Conservation (phyloP, 768 basidiomycete species). For the Lactarius deliciosus region DNA sequence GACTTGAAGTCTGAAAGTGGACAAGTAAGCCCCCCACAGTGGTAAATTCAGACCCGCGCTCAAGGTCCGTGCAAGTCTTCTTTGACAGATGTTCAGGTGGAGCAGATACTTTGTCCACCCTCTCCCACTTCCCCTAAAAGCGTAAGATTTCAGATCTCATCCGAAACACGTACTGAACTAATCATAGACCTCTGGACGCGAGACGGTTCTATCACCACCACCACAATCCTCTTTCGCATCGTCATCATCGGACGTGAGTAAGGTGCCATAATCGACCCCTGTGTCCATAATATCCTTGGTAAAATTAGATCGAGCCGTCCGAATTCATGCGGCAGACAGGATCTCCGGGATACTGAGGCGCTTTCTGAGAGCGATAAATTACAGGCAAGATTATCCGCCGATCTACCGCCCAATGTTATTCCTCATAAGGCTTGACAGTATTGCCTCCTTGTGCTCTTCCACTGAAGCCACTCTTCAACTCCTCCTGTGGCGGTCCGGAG, state of each 20-base stretch:
- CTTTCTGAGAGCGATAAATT: slow-evolving; percentile 26
- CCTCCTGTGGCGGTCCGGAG: slow-evolving; percentile 67
- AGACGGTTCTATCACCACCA: slow-evolving; percentile 6
- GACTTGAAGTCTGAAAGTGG: slow-evolving; percentile 20
- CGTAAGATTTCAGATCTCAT: slow-evolving; percentile 9
- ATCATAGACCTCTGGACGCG: slow-evolving; percentile 4
- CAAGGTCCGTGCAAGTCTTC: slow-evolving; percentile 11
- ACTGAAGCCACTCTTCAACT: slow-evolving; percentile 71
- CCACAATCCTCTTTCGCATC: not conserved
- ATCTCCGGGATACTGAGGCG: slow-evolving; percentile 28
- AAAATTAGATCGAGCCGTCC: slow-evolving; percentile 8
- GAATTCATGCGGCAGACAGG: slow-evolving; percentile 18
- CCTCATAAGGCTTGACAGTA: slow-evolving; percentile 46
- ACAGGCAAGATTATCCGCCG: slow-evolving; percentile 17
- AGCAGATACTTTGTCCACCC: not conserved
- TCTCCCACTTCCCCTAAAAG: not conserved
- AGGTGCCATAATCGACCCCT: not conserved
- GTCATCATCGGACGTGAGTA: slow-evolving; percentile 13
- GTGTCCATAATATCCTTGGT: slow-evolving; percentile 1
- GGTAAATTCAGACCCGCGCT: slow-evolving; percentile 5
- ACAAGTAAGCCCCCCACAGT: slow-evolving; percentile 11
- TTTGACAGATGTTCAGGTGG: slow-evolving; percentile 14
- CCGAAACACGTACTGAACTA: not conserved
- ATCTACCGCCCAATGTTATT: not conserved
- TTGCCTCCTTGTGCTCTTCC: slow-evolving; percentile 67